Conservation (phyloP, 2,329 filamentous ascomycete genomes). For the Colletotrichum sp. region DNA sequence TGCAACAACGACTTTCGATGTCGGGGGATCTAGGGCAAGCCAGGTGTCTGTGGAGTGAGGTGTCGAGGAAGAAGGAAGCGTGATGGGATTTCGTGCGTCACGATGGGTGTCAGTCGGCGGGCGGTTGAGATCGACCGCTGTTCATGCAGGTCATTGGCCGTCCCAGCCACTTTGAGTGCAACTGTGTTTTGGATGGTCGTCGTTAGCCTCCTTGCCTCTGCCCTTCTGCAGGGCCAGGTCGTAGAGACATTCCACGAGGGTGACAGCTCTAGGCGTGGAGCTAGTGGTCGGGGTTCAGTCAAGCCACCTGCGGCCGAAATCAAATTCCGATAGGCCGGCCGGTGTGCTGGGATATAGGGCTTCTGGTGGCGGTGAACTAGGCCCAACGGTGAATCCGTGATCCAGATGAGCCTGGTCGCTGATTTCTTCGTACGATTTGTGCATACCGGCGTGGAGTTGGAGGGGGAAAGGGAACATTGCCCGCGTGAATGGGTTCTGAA, state of each 20-base stretch:
- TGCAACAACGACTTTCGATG: not conserved
- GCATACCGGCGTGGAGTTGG: slow-evolving; percentile 1
- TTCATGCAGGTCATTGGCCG: not conserved
- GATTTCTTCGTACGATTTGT: slow-evolving; percentile 4
- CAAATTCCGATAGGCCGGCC: not conserved
- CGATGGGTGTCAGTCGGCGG: not conserved
- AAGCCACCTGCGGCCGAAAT: slow-evolving; percentile 1
- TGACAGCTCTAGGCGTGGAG: not conserved
- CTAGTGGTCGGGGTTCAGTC: not conserved
- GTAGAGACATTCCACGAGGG: not conserved
- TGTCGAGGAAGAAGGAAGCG: not conserved
- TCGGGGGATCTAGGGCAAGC: not conserved
- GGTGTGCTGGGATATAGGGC: not conserved
- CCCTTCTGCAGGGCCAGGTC: not conserved
- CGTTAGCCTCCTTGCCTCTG: not conserved
- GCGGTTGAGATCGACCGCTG: not conserved
- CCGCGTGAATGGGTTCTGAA: not conserved
- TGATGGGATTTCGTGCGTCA: not conserved
- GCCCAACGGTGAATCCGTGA: not conserved
- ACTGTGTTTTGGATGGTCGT: not conserved
- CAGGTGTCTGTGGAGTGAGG: not conserved
- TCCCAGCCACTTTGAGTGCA: not conserved
- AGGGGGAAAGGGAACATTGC: not conserved
- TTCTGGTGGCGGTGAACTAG: not conserved
- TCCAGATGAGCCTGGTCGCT: not conserved